Base-by-base conservation (phyloP, 2,329 filamentous ascomycete genomes). In the Alternaria gansuensis region DNA sequence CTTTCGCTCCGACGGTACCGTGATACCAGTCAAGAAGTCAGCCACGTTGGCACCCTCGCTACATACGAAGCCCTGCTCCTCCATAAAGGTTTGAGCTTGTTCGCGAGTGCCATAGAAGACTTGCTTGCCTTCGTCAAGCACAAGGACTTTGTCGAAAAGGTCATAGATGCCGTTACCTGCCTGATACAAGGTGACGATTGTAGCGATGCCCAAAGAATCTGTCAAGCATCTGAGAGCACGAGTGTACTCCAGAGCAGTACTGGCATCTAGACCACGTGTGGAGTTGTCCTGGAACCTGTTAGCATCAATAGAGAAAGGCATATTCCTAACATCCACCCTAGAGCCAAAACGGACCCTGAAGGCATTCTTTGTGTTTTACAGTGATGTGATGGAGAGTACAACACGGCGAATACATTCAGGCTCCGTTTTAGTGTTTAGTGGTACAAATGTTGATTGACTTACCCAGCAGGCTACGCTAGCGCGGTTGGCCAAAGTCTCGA, bases 21-120 rank as follows among this genome's bases (percentile, higher is more conserved):
- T 91, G 59, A 93, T 86, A 4, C 88, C 90, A 0, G 90, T 93
- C n/a, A 93, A 77, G 73, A 91, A 93, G 68, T 94, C 91, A 1
- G 86, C 87, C 0, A 87, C 87, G 0, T 88, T 92, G 29, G 87
- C 85, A 4, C 87, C 84, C 5, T 86, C 82, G 0, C 81, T 80
- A 65, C 85, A 90, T 24, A 86, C 67, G 67, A 91, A 93, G 21
- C 90, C 90, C 72, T 88, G 85, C 9, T 82, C 75, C 67, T 87
- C 85, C 64, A 93, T 92, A 73, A 87, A 93, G 0, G 78, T 76
- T 61, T 84, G 87, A 2, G 90, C 90, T 4, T 81, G 74, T 4
- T 69, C 71, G 0, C 85, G 84, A 0, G 85, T 83, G 0, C 91
- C 91, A 63, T 88, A 93, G 78, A 86, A 94, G 60, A 93, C 91